phyloP scores from a whole-genome alignment of 345 rosid genomes.

The Geranium rotundifolium region DNA sequence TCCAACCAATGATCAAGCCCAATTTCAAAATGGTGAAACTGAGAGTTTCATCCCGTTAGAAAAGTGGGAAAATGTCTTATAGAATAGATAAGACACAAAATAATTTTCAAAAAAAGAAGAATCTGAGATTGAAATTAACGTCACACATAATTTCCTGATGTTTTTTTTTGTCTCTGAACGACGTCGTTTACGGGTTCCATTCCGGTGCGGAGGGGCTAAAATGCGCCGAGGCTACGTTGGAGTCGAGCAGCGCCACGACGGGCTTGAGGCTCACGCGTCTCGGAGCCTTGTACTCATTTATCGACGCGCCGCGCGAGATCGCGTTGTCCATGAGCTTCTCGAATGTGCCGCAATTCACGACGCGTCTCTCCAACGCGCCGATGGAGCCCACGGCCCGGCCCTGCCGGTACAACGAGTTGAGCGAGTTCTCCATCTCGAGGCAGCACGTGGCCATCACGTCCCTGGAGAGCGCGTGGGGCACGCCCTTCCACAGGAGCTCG shows the following conservation, averaged over 20 bases:
- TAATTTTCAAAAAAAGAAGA: too few relatives aligned
- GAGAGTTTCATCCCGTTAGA: too few relatives aligned
- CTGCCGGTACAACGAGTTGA: slow-evolving; percentile 75
- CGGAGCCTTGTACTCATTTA: slow-evolving; percentile 20
- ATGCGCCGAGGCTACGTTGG: neutral
- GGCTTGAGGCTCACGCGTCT: slow-evolving; percentile 63
- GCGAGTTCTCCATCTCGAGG: slow-evolving; percentile 55
- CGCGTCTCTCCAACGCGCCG: slow-evolving; percentile 76
- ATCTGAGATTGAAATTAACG: too few relatives aligned
- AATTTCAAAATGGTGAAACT: too few relatives aligned
- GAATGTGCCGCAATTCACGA: slow-evolving; percentile 60
- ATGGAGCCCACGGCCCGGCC: slow-evolving; percentile 67
- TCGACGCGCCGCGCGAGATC: slow-evolving; percentile 73
- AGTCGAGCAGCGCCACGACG: slow-evolving; percentile 28
- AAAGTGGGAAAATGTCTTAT: too few relatives aligned
- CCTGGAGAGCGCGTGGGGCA: neutral
- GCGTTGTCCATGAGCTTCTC: slow-evolving; percentile 82
- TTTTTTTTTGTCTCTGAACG: too few relatives aligned
- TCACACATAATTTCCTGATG: too few relatives aligned
- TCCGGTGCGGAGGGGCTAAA: too few relatives aligned
- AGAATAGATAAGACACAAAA: too few relatives aligned
- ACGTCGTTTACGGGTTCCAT: too few relatives aligned
- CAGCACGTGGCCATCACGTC: slow-evolving; percentile 65
- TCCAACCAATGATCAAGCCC: too few relatives aligned
- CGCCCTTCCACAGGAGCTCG: slow-evolving; percentile 44